These are phyloP conservation scores for Metahyphopichia silvanorum DNA, from an alignment of 805 yeast species.

Conservation along the genomic window DNA sequence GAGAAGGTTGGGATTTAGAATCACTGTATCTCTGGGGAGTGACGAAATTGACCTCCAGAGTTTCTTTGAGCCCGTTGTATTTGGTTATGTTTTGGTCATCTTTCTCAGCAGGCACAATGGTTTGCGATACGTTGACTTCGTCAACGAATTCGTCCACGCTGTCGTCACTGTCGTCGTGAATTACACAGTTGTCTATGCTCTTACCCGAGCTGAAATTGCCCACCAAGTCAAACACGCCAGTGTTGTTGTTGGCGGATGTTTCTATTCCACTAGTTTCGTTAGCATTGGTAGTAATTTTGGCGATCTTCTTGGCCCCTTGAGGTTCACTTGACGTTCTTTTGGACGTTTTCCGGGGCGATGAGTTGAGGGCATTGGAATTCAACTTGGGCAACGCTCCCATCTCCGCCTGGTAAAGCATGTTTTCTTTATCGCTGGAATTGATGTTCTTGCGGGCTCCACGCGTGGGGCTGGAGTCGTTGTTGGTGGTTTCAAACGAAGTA, in stretches of 20 bases:
- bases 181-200: constrained; percentile 5
- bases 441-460: neutral
- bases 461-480: neutral
- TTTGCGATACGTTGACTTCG: constrained; percentile 17
- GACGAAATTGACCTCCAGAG: constrained; percentile 18
- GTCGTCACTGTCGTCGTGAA: constrained; percentile 16
- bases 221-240: constrained; percentile 23
- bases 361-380: constrained; percentile 1
- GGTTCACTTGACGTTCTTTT: neutral
- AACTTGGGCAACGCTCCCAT: neutral
- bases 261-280: constrained; percentile 7
- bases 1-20: constrained; percentile 24
- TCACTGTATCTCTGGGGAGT: constrained; percentile 31
- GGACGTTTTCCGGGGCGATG: constrained; percentile 1
- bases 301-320: constrained; percentile 11
- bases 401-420: neutral
- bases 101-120: constrained; percentile 10
- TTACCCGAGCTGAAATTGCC: constrained; percentile 11
- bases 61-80: too few relatives aligned
- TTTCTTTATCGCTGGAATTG: neutral
- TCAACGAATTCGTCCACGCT: constrained; percentile 21
- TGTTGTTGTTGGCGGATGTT: neutral
- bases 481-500: neutral
- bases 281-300: constrained; percentile 18
- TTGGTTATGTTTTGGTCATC: too few relatives aligned